Conservation (phyloP, 2,329 filamentous ascomycete species). For the Paradendryphiella salina region DNA sequence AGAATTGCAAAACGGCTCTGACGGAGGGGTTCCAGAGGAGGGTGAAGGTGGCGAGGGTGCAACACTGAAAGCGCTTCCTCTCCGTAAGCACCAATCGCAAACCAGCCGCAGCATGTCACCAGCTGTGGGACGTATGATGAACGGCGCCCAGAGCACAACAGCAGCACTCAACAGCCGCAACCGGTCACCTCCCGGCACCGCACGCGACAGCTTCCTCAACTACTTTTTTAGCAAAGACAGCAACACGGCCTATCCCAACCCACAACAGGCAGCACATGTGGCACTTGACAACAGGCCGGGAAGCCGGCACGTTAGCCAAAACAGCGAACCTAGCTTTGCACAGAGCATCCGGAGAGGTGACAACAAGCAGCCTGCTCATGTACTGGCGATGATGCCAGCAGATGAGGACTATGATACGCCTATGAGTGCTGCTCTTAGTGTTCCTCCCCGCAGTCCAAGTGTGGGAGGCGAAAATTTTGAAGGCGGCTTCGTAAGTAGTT, state of each 20-base stretch:
- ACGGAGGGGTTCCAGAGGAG: conserved; percentile 63
- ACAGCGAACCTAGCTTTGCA: conserved; percentile 77
- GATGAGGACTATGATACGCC: conserved; percentile 51
- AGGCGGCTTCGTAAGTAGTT: conserved; percentile 63
- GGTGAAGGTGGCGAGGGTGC: conserved; percentile 62
- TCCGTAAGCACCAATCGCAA: conserved; percentile 65
- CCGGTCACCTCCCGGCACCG: conserved; percentile 62
- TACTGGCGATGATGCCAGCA: conserved; percentile 45
- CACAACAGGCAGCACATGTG: conserved; percentile 49
- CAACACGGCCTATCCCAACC: conserved; percentile 50
- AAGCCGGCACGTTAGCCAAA: conserved; percentile 74
- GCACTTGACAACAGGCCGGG: conserved; percentile 46
- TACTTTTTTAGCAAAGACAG: conserved; percentile 99
- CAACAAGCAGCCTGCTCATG: conserved; percentile 56
- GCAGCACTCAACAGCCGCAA: conserved; percentile 67
- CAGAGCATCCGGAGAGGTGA: conserved; percentile 78
- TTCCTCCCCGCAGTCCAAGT: conserved; percentile 11
- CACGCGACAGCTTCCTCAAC: conserved; percentile 90
- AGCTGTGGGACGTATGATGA: conserved; percentile 66
- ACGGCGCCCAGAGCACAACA: conserved; percentile 60
- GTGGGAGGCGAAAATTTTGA: conserved; percentile 43
- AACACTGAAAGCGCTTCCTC: conserved; percentile 59
- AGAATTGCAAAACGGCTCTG: conserved; percentile 68
- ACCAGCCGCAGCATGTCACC: conserved; percentile 80
- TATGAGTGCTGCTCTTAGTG: conserved; percentile 34